These are phyloP conservation scores for Zoysia pacifica DNA, from an alignment of 176 grass and related monocot species.

Conservation along the genomic window DNA sequence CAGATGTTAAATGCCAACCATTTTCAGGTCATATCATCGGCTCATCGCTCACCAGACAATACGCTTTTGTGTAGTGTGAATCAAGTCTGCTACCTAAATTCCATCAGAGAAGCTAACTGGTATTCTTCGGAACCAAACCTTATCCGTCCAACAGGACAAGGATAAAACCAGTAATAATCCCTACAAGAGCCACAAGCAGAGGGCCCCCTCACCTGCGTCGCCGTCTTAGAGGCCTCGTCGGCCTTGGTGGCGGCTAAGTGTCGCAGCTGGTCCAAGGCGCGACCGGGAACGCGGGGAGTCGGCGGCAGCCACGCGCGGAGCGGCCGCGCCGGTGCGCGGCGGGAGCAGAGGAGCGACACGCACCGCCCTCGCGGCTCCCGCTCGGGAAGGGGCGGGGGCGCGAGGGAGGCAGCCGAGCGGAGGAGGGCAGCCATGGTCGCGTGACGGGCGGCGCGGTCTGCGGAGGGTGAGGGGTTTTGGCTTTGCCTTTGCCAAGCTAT, in stretches of 20 bases:
- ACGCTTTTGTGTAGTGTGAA: background rate
- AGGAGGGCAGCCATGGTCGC: constrained; percentile 58
- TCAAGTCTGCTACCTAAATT: background rate
- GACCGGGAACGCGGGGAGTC: constrained; percentile 15
- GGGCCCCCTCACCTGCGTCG: constrained; percentile 44
- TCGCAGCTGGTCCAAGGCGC: background rate
- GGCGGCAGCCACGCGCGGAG: constrained; percentile 32
- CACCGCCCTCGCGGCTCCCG: constrained; percentile 11
- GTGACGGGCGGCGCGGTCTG: background rate
- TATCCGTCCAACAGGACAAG: background rate
- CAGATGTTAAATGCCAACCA: constrained; percentile 11
- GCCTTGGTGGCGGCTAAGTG: constrained; percentile 41
- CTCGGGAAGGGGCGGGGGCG: constrained; percentile 20
- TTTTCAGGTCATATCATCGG: background rate
- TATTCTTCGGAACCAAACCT: background rate
- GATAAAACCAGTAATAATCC: background rate
- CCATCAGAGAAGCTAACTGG: background rate
- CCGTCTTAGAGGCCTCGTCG: constrained; percentile 42
- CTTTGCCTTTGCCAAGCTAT: constrained; percentile 5
- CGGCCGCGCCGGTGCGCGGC: constrained; percentile 7
- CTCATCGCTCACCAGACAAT: background rate
- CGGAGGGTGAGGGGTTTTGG: background rate
- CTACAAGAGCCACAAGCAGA: background rate
- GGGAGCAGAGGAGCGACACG: constrained; percentile 29
- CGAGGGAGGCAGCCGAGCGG: constrained; percentile 46